Evolutionary conservation across 352 stramenopile species (phyloP), one percentile per base, ranked within the genome.

Genomic region (Phytophthora megakarya): DNA sequence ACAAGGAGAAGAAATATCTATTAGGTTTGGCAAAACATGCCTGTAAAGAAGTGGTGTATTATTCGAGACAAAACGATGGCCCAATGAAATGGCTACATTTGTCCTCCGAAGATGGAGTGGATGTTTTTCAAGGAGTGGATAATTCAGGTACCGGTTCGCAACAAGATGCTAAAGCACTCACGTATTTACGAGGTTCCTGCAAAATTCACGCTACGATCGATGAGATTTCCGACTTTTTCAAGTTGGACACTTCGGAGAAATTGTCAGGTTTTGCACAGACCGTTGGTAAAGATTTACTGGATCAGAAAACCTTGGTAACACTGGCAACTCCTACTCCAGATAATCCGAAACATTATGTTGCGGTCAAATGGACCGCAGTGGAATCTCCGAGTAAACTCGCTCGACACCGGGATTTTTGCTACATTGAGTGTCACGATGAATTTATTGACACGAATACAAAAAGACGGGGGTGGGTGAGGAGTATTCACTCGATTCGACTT

Each of bases 1-100:
- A 12, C 13, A 89, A 88, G 48, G 86, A 92, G 51, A 78, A 61
- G 28, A 83, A 86, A 50, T 89, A 90, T 61, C 72, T 92, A 11
- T 44, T 92, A 0, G 75, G 78, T 3, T 66, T 93, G 10, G 86
- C 84, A 6, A 92, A 92, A 51, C 82, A 81, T 42, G 80, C 86
- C 3, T 95, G 86, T 61, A 95, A 92, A 65, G 86, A 95, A 57
- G 86, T 95, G 9, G 83, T 95, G 19, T 93, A 90, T 46, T 95
- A 92, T 60, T 91, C 86, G 50, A 75, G 86, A 33, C 78, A 74
- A 10, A 42, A 69, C 0, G 81, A 81, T 56, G 86, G 86, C 0
- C 86, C 86, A 12, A 88, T 95, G 71, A 80, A 86, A 48, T 95
- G 86, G 86, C 72, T 95, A 13, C 84, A 84, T 38, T 65, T 95